Evolutionary conservation across 2,329 filamentous ascomycete species (phyloP).

Genomic region (Trichoderma sp.): DNA sequence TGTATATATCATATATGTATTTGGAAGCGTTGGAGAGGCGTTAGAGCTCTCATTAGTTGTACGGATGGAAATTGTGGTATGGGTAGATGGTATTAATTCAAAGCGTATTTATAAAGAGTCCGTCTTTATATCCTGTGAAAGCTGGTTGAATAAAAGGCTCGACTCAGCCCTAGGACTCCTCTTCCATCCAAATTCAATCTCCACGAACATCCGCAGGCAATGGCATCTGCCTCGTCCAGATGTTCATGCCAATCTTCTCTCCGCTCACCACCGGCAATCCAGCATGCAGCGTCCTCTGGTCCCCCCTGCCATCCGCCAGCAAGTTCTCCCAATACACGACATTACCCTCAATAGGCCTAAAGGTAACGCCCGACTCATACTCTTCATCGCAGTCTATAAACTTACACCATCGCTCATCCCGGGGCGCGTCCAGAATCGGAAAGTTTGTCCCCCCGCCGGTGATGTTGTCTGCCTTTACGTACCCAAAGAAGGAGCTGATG

Average conservation of each 20-base stretch:
- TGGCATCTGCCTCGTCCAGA: constrained; percentile 47
- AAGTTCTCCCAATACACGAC: constrained; percentile 50
- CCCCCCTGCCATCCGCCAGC: constrained; percentile 38
- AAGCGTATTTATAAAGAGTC: background rate
- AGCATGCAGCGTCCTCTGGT: constrained; percentile 45
- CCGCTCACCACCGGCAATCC: constrained; percentile 46
- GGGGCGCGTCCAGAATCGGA: constrained; percentile 40
- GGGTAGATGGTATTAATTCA: background rate
- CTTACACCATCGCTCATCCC: constrained; percentile 40
- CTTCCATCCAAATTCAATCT: background rate
- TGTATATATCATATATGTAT: background rate
- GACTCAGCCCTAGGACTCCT: background rate
- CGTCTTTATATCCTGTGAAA: background rate
- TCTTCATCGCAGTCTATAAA: constrained; percentile 49
- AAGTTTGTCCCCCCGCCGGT: constrained; percentile 50
- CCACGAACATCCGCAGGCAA: constrained; percentile 30
- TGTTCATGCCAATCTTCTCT: constrained; percentile 51
- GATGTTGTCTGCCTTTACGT: constrained; percentile 42
- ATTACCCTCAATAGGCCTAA: constrained; percentile 46
- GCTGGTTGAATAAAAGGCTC: background rate
- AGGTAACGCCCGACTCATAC: constrained; percentile 47
- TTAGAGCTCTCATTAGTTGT: background rate
- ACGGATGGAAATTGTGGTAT: background rate
- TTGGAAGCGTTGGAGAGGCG: background rate
- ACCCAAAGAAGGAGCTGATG: constrained; percentile 47